Percentiles rank a stretch among this genome's conserved stretches.
Evolutionary conservation across 2,329 filamentous ascomycete genomes (phyloP).

Genomic region (Colletotrichum camelliae): DNA sequence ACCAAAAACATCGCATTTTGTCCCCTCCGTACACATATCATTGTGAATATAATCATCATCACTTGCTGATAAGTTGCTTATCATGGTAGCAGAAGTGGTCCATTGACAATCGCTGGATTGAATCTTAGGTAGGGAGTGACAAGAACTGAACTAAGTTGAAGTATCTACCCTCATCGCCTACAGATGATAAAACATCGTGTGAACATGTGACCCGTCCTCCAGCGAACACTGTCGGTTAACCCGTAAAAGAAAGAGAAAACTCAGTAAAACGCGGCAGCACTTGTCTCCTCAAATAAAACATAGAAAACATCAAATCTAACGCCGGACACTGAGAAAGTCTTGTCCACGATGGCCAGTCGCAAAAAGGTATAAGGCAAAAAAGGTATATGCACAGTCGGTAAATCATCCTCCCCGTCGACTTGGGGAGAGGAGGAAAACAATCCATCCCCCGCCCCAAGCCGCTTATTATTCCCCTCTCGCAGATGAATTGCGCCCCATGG

Average conservation of each 20-base stretch:
- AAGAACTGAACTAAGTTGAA: not conserved
- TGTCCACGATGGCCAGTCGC: conserved; percentile 3
- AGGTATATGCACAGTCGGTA: conserved; percentile 16
- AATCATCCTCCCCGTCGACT: conserved; percentile 19
- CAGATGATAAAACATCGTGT: conserved; percentile 9
- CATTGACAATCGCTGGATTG: not conserved
- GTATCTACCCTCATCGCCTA: not conserved
- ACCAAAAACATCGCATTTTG: not conserved
- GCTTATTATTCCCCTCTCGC: not conserved
- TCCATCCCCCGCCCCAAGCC: not conserved
- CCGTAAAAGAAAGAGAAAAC: not conserved
- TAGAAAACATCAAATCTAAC: not conserved
- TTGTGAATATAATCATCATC: not conserved
- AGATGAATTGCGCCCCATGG: not conserved
- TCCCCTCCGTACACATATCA: not conserved
- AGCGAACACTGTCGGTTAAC: not conserved
- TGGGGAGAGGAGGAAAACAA: not conserved
- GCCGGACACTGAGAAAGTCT: not conserved
- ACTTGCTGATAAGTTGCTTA: not conserved
- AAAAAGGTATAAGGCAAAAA: conserved; percentile 22
- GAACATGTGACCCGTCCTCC: not conserved
- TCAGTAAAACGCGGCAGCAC: not conserved
- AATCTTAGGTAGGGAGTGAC: not conserved
- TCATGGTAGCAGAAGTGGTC: not conserved
- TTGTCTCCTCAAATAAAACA: not conserved